Percentiles rank a stretch among this genome's conserved stretches.
These are phyloP conservation scores for Abortiporus biennis DNA, from an alignment of 1,284 basidiomycete genomes.

Conservation along the genomic window DNA sequence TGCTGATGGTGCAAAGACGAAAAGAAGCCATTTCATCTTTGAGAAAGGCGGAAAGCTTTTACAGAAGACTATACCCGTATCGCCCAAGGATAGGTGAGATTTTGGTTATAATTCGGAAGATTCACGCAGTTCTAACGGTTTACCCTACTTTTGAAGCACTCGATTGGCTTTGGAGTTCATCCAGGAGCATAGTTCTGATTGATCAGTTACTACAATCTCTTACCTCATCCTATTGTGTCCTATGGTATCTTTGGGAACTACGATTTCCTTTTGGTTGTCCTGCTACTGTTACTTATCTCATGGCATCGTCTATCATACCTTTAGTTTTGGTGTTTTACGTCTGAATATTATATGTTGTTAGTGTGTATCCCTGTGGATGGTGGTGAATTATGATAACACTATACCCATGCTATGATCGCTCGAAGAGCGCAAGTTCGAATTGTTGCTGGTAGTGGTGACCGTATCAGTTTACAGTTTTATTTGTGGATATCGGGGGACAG, in stretches of 20 bases:
- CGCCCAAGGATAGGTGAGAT: slow-evolving; percentile 71
- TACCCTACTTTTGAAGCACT: slow-evolving; percentile 20
- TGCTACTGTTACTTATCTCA: too few relatives aligned
- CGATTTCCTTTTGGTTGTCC: background rate
- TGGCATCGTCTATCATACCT: too few relatives aligned
- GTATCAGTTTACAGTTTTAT: too few relatives aligned
- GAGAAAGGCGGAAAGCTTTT: slow-evolving; percentile 83
- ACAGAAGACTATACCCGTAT: slow-evolving; percentile 78
- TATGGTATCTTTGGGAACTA: too few relatives aligned
- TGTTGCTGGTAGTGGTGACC: too few relatives aligned
- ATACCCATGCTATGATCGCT: too few relatives aligned
- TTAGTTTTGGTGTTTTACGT: too few relatives aligned
- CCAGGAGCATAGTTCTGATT: slow-evolving; percentile 8
- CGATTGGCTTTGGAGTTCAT: slow-evolving; percentile 24
- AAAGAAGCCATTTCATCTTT: slow-evolving; percentile 88
- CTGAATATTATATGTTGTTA: too few relatives aligned
- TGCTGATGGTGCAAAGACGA: slow-evolving; percentile 74
- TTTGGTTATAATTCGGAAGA: background rate
- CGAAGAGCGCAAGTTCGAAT: too few relatives aligned
- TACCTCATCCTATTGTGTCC: background rate
- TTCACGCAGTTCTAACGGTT: background rate
- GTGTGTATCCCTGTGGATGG: too few relatives aligned
- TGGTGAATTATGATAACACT: too few relatives aligned
- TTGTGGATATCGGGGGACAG: too few relatives aligned
- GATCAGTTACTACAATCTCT: background rate